Percentiles rank a stretch among this genome's conserved stretches.
Evolutionary conservation across 805 yeast species (phyloP).

Genomic region (Metschnikowia reukaufii): DNA sequence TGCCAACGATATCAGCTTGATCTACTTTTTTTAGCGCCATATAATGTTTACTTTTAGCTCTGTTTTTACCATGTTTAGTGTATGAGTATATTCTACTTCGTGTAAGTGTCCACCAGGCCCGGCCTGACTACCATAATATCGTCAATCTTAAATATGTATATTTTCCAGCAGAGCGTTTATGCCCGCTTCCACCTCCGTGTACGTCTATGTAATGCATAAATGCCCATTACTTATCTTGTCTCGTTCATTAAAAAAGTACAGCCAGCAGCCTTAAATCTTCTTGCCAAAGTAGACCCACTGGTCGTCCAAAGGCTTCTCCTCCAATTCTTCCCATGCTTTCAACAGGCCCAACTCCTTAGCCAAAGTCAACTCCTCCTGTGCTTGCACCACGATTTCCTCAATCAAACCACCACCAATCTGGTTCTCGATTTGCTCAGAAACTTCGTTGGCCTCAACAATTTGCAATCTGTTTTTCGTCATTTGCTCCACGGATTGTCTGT

Average conservation of each 20-base stretch:
- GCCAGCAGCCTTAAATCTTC: conserved; percentile 38
- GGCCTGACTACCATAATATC: no score
- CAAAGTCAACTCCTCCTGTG: conserved; percentile 72
- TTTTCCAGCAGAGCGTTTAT: not conserved
- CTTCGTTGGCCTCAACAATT: conserved; percentile 63
- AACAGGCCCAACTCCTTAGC: conserved; percentile 66
- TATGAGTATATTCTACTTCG: no score
- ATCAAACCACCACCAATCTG: conserved; percentile 80
- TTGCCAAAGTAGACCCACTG: conserved; percentile 84
- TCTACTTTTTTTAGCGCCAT: not conserved
- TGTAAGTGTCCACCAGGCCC: no score
- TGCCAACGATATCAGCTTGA: not conserved
- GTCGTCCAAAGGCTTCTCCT: conserved; percentile 74
- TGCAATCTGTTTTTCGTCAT: conserved; percentile 68
- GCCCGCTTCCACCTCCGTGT: not conserved
- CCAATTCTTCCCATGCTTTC: conserved; percentile 77
- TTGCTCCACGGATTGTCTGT: conserved; percentile 70
- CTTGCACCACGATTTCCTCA: conserved; percentile 81
- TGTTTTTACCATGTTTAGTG: not conserved
- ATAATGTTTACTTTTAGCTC: not conserved
- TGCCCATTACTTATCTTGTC: not conserved
- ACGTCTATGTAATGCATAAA: not conserved
- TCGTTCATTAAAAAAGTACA: not conserved
- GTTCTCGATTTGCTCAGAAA: conserved; percentile 64
- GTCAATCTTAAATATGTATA: not conserved